Conservation (phyloP, 176 grass and related monocot species). For the Cymbopogon citratus region DNA sequence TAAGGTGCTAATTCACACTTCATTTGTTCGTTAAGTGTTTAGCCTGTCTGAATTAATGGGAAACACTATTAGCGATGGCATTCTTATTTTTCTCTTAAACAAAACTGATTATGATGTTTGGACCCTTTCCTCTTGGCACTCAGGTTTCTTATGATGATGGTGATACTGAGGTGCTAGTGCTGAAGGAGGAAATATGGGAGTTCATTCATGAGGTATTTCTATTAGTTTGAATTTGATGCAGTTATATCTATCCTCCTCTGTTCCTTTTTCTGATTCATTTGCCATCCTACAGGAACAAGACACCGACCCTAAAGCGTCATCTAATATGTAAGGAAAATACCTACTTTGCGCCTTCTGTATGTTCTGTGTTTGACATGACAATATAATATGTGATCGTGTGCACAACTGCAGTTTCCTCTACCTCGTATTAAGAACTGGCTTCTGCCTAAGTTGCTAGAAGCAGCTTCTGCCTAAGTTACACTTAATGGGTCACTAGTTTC, state of each 20-base stretch:
- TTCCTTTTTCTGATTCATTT: constrained; percentile 17
- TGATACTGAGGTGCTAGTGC: constrained; percentile 49
- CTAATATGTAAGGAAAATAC: constrained; percentile 41
- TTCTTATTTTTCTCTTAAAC: neutral
- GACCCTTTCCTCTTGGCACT: neutral
- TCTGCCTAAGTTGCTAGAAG: neutral
- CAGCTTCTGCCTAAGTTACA: neutral
- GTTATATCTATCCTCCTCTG: neutral
- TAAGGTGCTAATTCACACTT: constrained; percentile 43
- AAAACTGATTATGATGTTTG: no score
- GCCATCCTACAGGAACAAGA: constrained; percentile 32
- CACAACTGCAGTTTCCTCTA: neutral
- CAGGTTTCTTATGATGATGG: constrained; percentile 86
- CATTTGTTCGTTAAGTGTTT: neutral
- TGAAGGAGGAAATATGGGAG: constrained; percentile 56
- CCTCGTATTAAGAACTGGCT: constrained; percentile 15
- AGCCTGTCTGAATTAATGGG: neutral
- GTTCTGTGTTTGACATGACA: neutral
- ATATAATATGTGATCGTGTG: neutral
- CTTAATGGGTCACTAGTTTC: neutral
- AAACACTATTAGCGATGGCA: neutral
- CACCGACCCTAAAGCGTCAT: constrained; percentile 18
- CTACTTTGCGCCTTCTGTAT: constrained; percentile 16
- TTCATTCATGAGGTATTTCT: constrained; percentile 38
- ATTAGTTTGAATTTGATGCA: neutral